Evolutionary conservation across 1,284 basidiomycete genomes (phyloP), one percentile per base, ranked within the genome.

Genomic region (Papiliotrema nemorosa): DNA sequence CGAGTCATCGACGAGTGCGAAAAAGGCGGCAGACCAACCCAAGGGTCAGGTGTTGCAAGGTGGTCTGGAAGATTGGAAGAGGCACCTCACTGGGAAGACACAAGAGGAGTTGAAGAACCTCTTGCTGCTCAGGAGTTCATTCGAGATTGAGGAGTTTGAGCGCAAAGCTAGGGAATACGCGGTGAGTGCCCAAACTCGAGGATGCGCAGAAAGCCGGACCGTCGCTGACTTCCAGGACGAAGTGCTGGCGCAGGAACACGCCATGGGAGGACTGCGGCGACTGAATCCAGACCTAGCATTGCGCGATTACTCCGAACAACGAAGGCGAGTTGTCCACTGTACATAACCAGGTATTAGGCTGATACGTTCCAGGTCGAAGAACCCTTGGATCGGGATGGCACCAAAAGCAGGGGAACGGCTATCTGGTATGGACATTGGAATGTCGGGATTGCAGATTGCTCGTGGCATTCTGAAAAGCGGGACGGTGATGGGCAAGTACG

Each of bases 371-470:
- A 37, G 45, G 24, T 3, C 20, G 6, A 21, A 48, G 20, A n/a
- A 41, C 20, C 38, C 47, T 2, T 33, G 16, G 5, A 24, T 29
- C 3, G 47, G 38, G 5, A 24, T 33, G 25, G 26, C 14, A 29
- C 24, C 27, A n/a, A 54, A 49, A 39, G 69, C 75, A 3, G 75
- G 75, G 48, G 72, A 75, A 53, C 56, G 72, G 9, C 45, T 72
- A 38, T 59, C 70, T 2, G 74, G 73, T 31, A 69, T 71, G 60
- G 50, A 52, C 21, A 55, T 59, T 12, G 47, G 53, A 9, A 54
- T 59, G 26, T 69, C 71, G 2, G 73, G 73, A 40, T 56, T 76
- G 5, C 65, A 69, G 3, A 54, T 76, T 0, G 73, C 74, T 7
- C 57, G 67, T 24, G 73, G 73, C 20, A 58, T 55, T 21, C 52